Evolutionary conservation across 345 rosid genomes (phyloP).

Genomic region (Salix dunnii): DNA sequence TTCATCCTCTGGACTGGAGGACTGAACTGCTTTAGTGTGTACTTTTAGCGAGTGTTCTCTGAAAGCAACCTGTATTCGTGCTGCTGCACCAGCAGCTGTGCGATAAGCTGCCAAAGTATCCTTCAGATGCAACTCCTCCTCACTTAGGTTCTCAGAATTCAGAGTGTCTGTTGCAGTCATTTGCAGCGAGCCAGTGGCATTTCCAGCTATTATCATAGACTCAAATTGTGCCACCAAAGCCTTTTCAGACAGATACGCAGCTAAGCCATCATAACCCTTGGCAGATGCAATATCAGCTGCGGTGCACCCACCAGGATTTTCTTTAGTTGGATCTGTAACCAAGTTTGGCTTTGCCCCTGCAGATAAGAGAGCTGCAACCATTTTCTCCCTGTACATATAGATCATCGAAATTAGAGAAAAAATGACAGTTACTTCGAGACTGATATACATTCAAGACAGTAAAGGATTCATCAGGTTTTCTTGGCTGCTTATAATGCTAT

Average conservation of each 20-base stretch:
- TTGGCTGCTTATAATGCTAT: not conserved
- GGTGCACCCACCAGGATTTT: constrained; percentile 68
- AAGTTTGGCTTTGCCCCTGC: constrained; percentile 83
- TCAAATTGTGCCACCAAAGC: constrained; percentile 71
- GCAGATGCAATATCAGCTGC: constrained; percentile 83
- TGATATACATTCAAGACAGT: not conserved
- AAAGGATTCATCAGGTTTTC: not conserved
- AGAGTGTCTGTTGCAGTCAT: constrained; percentile 33
- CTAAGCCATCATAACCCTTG: constrained; percentile 75
- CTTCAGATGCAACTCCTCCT: constrained; percentile 66
- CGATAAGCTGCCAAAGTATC: constrained; percentile 78
- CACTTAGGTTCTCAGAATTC: constrained; percentile 36
- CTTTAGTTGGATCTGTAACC: constrained; percentile 78
- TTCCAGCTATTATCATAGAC: constrained; percentile 89
- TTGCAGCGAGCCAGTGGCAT: constrained; percentile 61
- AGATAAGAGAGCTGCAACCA: constrained; percentile 86
- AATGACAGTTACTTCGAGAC: not conserved
- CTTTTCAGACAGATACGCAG: constrained; percentile 86
- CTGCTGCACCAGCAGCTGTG: constrained; percentile 91
- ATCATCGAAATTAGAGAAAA: constrained; percentile 10
- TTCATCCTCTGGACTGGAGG: constrained; percentile 56
- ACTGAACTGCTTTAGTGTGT: constrained; percentile 43
- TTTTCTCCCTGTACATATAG: constrained; percentile 65
- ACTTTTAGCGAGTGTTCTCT: constrained; percentile 73
- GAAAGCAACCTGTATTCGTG: constrained; percentile 77